A percentile compares a stretch with the other conserved stretches of the same genome.
Conservation (phyloP, 768 basidiomycete species). For the Porpolomopsis calyptriformis region DNA sequence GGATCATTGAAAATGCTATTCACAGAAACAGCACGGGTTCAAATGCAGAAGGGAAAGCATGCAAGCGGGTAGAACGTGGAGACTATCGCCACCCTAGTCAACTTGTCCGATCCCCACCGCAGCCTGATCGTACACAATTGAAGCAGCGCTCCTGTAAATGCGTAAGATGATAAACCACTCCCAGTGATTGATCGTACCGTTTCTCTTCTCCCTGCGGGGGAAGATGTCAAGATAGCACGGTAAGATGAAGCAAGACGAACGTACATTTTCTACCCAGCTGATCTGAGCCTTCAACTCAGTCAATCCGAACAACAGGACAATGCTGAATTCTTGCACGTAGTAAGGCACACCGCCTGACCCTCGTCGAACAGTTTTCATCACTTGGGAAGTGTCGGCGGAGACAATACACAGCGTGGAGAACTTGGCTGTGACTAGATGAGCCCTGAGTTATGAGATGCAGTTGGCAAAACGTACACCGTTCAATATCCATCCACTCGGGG, state of each 20-base stretch:
- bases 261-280: slow-evolving; percentile 27
- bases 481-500: neutral
- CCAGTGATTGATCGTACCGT: neutral
- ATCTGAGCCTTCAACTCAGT: slow-evolving; percentile 33
- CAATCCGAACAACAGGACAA: slow-evolving; percentile 30
- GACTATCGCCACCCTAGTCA: neutral
- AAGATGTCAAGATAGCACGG: neutral
- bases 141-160: slow-evolving; percentile 1
- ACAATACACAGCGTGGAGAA: slow-evolving; percentile 3
- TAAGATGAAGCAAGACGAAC: neutral
- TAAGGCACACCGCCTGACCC: slow-evolving; percentile 1
- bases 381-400: neutral
- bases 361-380: neutral
- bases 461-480: neutral
- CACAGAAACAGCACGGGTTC: too few relatives aligned
- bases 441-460: neutral
- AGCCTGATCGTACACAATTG: slow-evolving; percentile 1
- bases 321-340: slow-evolving; percentile 18
- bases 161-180: neutral
- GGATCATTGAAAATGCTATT: too few relatives aligned
- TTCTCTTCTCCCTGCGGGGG: neutral
- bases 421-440: neutral
- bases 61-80: neutral
- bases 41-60: neutral
- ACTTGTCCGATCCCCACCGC: neutral